Conservation (phyloP, 1,284 basidiomycete genomes). For the Ustilago tritici region DNA sequence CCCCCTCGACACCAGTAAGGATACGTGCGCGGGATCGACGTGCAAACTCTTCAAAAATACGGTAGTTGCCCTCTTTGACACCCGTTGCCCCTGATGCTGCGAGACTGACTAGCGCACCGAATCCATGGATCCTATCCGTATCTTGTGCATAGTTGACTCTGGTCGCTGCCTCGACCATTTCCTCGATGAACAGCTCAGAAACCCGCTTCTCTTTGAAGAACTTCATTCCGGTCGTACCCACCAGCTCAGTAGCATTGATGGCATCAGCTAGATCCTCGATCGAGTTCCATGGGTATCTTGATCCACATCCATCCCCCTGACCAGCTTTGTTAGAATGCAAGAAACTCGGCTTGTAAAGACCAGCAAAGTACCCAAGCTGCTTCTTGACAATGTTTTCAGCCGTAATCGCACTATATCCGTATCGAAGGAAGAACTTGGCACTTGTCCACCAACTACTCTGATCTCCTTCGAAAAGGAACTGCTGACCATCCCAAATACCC, state of each 20-base stretch:
- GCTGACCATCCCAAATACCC: slow-evolving; percentile 82
- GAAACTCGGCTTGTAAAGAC: slow-evolving; percentile 76
- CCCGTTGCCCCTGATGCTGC: slow-evolving; percentile 79
- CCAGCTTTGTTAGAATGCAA: slow-evolving; percentile 70
- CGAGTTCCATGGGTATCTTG: slow-evolving; percentile 74
- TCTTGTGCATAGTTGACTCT: slow-evolving; percentile 87
- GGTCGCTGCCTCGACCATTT: slow-evolving; percentile 85
- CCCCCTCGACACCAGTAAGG: slow-evolving; percentile 49
- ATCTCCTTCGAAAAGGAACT: slow-evolving; percentile 64
- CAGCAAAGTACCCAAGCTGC: slow-evolving; percentile 71
- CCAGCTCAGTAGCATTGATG: slow-evolving; percentile 73
- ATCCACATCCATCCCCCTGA: neutral
- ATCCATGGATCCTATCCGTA: slow-evolving; percentile 80
- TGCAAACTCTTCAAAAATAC: slow-evolving; percentile 86
- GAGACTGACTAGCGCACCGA: slow-evolving; percentile 81
- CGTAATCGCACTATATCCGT: slow-evolving; percentile 79
- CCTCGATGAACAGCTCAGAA: slow-evolving; percentile 72
- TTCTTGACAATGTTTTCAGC: slow-evolving; percentile 74
- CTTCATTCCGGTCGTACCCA: slow-evolving; percentile 61
- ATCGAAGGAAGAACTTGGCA: slow-evolving; percentile 75
- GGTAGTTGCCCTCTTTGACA: slow-evolving; percentile 85
- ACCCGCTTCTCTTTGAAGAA: slow-evolving; percentile 54
- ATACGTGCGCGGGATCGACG: slow-evolving; percentile 74
- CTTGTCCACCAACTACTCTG: slow-evolving; percentile 65
- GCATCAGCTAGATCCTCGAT: slow-evolving; percentile 74